A percentile compares a stretch with the other conserved stretches of the same genome.
These are phyloP conservation scores for Arthrobotrys musiformis DNA, from an alignment of 2,329 filamentous ascomycete genomes.

Conservation along the genomic window DNA sequence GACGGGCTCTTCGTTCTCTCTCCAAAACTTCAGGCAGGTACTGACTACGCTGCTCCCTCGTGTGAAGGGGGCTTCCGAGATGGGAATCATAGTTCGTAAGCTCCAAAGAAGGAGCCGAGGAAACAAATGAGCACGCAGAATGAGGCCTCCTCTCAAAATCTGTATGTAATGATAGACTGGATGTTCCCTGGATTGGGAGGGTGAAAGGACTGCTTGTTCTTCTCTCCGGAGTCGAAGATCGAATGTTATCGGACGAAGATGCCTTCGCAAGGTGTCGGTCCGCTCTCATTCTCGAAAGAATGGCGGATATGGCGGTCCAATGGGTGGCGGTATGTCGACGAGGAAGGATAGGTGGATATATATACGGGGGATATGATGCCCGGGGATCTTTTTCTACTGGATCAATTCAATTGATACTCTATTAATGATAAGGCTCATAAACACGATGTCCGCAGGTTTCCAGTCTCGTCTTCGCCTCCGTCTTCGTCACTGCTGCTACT, in stretches of 20 bases:
- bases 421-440: slow-evolving; percentile 8
- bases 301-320: slow-evolving; percentile 24
- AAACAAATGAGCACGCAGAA: slow-evolving; percentile 49
- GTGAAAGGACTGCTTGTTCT: slow-evolving; percentile 29
- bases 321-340: slow-evolving; percentile 14
- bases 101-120: slow-evolving; percentile 33
- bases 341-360: slow-evolving; percentile 13
- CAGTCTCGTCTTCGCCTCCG: neutral
- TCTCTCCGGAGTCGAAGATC: slow-evolving; percentile 22
- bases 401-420: slow-evolving; percentile 27
- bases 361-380: neutral
- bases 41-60: slow-evolving; percentile 53
- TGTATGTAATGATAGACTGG: slow-evolving; percentile 24
- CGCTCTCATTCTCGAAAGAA: slow-evolving; percentile 54
- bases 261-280: slow-evolving; percentile 48
- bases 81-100: slow-evolving; percentile 48
- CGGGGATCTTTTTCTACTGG: slow-evolving; percentile 1
- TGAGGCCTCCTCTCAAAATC: slow-evolving; percentile 37
- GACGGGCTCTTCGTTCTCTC: slow-evolving; percentile 50
- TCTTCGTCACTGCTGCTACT: slow-evolving; percentile 1
- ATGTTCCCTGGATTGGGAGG: slow-evolving; percentile 22
- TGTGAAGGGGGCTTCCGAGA: slow-evolving; percentile 47
- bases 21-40: slow-evolving; percentile 54
- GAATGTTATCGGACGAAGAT: slow-evolving; percentile 50
- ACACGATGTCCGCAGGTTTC: neutral